Percentiles rank a stretch among this genome's conserved stretches.
phyloP scores from a whole-genome alignment of 1,284 basidiomycete genomes.

The Gomphus sp. region DNA sequence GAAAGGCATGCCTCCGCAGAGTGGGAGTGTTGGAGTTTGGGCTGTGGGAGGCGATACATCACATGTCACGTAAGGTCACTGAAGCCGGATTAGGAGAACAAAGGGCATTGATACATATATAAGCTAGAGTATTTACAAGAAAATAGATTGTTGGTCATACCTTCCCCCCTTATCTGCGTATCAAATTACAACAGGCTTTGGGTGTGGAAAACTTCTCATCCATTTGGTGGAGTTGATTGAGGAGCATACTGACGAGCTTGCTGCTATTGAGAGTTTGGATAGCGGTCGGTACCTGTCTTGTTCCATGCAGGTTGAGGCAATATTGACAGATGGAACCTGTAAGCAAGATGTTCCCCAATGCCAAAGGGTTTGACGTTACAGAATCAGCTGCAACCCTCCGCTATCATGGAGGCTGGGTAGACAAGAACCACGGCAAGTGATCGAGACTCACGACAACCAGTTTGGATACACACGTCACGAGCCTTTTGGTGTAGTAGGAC shows the following conservation, averaged over 20 bases:
- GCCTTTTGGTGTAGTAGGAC: slow-evolving; percentile 84
- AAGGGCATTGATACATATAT: too few species aligned
- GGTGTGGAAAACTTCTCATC: slow-evolving; percentile 56
- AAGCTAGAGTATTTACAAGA: too few species aligned
- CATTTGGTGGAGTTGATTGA: slow-evolving; percentile 75
- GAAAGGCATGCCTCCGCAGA: too few species aligned
- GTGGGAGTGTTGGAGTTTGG: too few species aligned
- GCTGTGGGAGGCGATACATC: too few species aligned
- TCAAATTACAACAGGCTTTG: too few species aligned
- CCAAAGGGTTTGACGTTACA: slow-evolving; percentile 61
- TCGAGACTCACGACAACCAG: slow-evolving; percentile 67
- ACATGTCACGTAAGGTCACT: too few species aligned
- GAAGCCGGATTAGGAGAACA: too few species aligned
- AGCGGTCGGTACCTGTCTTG: slow-evolving; percentile 39
- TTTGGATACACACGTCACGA: slow-evolving; percentile 83
- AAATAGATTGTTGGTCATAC: too few species aligned
- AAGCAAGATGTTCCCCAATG: slow-evolving; percentile 74
- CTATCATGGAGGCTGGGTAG: slow-evolving; percentile 74
- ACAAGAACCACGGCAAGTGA: slow-evolving; percentile 81
- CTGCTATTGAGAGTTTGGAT: slow-evolving; percentile 76
- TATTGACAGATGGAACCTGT: too few species aligned
- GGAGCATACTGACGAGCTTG: slow-evolving; percentile 58
- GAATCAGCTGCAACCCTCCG: slow-evolving; percentile 63
- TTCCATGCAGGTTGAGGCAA: too few species aligned
- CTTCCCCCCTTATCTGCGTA: too few species aligned